Evolutionary conservation across 257 asterid genomes (phyloP).

Genomic region (Mentha longifolia): DNA sequence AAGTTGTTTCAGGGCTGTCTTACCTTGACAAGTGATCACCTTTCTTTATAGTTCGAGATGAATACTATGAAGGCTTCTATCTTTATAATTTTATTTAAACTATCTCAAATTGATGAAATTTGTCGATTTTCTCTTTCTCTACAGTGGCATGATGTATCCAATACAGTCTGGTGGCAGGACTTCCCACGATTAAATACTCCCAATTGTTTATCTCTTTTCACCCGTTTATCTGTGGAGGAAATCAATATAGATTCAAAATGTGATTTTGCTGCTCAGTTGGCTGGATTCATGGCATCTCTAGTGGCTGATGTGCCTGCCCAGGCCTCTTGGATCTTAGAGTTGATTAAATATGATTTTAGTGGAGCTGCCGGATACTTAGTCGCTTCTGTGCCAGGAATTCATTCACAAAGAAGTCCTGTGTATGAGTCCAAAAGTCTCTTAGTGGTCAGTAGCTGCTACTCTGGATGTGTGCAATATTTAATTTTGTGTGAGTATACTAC

Average conservation of each 20-base stretch:
- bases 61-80: constrained; percentile 16
- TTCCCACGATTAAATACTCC: constrained; percentile 66
- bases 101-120: constrained; percentile 10
- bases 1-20: constrained; percentile 24
- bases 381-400: constrained; percentile 85
- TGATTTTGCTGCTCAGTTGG: constrained; percentile 86
- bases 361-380: constrained; percentile 74
- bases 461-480: constrained; percentile 22
- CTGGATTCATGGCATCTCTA: constrained; percentile 79
- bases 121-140: constrained; percentile 36
- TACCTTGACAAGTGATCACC: constrained; percentile 9
- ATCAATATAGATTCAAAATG: constrained; percentile 43
- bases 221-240: constrained; percentile 54
- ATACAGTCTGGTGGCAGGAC: constrained; percentile 98
- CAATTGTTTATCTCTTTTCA: constrained; percentile 64
- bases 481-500: constrained; percentile 11
- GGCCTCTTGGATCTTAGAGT: constrained; percentile 80
- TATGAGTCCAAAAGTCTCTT: constrained; percentile 51
- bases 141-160: constrained; percentile 87
- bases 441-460: constrained; percentile 51
- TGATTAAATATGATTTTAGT: constrained; percentile 66
- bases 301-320: constrained; percentile 78
- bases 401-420: constrained; percentile 56
- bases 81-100: not conserved
- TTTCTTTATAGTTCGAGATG: constrained; percentile 14